phyloP scores from a whole-genome alignment of 306 rosid species.

The Pterocarpus santalinus region DNA sequence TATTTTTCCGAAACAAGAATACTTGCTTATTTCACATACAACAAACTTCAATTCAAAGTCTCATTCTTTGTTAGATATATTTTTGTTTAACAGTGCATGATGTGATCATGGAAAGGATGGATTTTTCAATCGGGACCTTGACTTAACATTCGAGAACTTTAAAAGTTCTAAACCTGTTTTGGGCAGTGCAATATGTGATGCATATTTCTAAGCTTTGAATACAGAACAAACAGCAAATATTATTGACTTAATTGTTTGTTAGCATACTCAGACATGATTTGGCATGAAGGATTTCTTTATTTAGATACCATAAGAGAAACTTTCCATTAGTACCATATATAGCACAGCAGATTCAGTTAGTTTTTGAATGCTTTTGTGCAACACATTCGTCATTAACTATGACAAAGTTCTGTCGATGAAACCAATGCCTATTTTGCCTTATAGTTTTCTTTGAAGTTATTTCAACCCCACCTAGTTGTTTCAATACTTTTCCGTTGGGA shows the following conservation, averaged over 20 bases:
- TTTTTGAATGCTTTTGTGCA: constrained; percentile 9
- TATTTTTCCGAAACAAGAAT: constrained; percentile 1
- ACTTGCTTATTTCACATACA: not conserved
- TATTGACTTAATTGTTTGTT: constrained; percentile 13
- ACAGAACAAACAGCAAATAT: constrained; percentile 11
- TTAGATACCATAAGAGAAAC: constrained; percentile 22
- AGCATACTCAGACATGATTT: constrained; percentile 23
- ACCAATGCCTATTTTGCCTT: not conserved
- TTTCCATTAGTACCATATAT: not conserved
- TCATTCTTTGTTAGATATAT: no score
- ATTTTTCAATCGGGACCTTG: not conserved
- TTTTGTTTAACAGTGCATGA: no score
- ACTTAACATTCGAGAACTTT: not conserved
- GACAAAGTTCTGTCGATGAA: not conserved
- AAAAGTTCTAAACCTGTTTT: constrained; percentile 11
- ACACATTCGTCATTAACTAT: constrained; percentile 8
- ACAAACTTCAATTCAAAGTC: not conserved
- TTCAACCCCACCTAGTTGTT: not conserved
- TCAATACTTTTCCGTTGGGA: not conserved
- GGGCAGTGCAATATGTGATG: not conserved
- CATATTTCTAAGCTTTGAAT: constrained; percentile 15
- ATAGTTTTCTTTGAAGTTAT: not conserved
- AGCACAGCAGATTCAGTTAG: not conserved
- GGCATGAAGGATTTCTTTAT: not conserved
- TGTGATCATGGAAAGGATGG: not conserved